Evolutionary conservation across 2,329 filamentous ascomycete genomes (phyloP), one percentile per base, ranked within the genome.

Genomic region (Sclerotinia minor): DNA sequence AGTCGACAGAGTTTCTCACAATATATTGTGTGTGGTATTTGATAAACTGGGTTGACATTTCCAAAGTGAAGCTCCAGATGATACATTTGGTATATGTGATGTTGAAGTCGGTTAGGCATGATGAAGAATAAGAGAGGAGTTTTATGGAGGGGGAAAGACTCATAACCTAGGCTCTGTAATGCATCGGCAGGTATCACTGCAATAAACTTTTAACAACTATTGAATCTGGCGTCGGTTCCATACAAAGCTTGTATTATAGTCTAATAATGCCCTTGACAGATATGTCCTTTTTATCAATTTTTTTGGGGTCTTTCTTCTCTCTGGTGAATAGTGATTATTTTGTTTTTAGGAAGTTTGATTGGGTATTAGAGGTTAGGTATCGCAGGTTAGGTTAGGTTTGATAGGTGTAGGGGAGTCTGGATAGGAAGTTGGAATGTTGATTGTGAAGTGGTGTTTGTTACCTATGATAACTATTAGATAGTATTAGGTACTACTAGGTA

Each of bases 51-150:
- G 41, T 47, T 47, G 57, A 52, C 17, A 60, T 67, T 26, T 69
- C 57, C 47, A 64, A 53, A 67, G 70, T 75, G 75, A 74, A 73
- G 70, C 72, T 74, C 69, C 67, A 71, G 68, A 67, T 68, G 69
- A 71, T 75, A 61, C 69, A 65, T 67, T 67, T 67, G 45, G 44
- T 67, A 67, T 60, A 67, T 50, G 64, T 35, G 67, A 71, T 72
- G 60, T 68, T 35, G 35, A 59, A 59, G 64, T 49, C 59, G 63
- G 69, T 72, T 44, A 24, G 17, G 26, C 38, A 41, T 41, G 38
- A 60, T 60, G 57, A 44, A 47, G 26, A 35, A 57, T 70, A 69
- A 68, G 65, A 64, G 66, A 50, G 65, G 66, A 70, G 59, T 53
- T 67, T 63, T 41, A 68, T 45, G 59, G 35, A 45, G 45, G 54